These are phyloP conservation scores for Avena atlantica DNA, from an alignment of 176 grass and related monocot genomes.

Conservation along the genomic window DNA sequence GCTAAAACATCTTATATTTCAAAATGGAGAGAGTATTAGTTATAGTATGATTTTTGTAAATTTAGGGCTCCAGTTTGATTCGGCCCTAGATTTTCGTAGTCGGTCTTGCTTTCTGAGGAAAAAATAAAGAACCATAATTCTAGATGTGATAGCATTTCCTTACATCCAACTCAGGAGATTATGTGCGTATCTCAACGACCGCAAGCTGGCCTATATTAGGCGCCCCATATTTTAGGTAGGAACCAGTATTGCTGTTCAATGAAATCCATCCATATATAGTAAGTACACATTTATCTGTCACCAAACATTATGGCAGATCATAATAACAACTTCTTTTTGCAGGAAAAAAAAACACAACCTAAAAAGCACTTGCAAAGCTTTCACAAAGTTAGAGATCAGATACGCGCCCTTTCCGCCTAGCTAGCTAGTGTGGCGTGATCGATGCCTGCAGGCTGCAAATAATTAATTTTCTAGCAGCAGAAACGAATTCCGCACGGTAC, in stretches of 20 bases:
- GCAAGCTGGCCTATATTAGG: not conserved
- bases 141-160: no score
- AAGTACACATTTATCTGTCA: not conserved
- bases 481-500: conserved; percentile 24
- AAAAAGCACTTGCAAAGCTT: not conserved
- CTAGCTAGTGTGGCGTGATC: not conserved
- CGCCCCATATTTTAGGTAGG: not conserved
- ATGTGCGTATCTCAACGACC: not conserved
- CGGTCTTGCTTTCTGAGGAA: no score
- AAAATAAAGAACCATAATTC: no score
- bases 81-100: no score
- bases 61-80: no score
- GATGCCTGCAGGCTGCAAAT: not conserved
- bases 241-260: not conserved
- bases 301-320: not conserved
- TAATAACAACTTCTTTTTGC: not conserved
- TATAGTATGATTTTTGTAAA: no score
- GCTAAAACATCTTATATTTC: no score
- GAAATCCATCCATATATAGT: not conserved
- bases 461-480: not conserved
- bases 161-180: not conserved
- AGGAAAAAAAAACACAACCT: not conserved
- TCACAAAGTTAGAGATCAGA: not conserved
- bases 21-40: no score
- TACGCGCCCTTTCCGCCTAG: not conserved